Percentiles rank a stretch among this genome's conserved stretches.
Evolutionary conservation across 75 land plant genomes (phyloP).

Genomic region (Pseudotsuga menziesii): DNA sequence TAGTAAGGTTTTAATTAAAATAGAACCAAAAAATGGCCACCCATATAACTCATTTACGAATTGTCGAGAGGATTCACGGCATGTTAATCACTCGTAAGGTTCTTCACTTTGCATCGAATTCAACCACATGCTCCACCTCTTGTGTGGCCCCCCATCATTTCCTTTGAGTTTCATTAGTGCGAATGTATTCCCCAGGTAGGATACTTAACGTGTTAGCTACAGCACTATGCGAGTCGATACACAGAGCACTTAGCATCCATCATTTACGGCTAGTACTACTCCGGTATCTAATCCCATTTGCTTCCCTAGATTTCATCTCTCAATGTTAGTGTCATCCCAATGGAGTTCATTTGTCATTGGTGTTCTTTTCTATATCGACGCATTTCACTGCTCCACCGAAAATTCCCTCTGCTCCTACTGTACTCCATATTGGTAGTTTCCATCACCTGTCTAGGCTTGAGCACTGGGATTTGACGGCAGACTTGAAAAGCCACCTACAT

Average conservation of each 20-base stretch:
- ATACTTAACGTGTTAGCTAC: background rate
- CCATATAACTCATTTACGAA: slow-evolving; percentile 1
- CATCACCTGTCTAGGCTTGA: background rate
- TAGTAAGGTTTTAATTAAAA: slow-evolving; percentile 4
- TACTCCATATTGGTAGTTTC: background rate
- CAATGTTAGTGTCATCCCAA: no score
- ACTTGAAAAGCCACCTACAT: background rate
- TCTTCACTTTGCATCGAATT: background rate
- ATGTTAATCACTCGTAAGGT: background rate
- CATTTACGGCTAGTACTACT: no score
- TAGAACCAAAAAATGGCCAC: background rate
- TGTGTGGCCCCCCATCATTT: no score
- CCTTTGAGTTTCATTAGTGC: no score
- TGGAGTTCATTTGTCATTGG: no score
- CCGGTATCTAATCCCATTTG: no score
- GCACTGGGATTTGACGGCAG: background rate
- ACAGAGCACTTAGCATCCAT: background rate
- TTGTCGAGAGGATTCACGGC: background rate
- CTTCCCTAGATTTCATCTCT: no score
- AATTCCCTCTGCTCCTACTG: background rate
- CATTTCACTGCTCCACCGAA: background rate
- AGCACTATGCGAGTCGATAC: background rate
- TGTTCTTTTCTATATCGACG: no score
- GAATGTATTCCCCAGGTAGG: background rate
- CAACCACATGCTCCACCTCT: background rate